Base-by-base conservation (phyloP, 176 grass and related monocot species). In the Rhynchospora pubera region DNA sequence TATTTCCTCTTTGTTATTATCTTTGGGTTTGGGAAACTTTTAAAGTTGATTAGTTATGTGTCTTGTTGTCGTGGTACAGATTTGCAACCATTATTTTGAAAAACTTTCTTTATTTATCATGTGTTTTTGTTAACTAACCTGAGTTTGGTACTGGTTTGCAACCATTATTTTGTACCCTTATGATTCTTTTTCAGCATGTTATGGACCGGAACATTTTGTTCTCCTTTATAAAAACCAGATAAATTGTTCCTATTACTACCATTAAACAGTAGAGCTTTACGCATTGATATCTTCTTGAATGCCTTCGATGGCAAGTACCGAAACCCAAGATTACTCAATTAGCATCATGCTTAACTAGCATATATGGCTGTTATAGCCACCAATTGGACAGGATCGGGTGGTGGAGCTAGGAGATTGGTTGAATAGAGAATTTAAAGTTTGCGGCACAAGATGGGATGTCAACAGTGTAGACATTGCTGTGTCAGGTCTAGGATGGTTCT, bases 401-500 rank as follows among this genome's bases (percentile, higher is more conserved):
- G 2, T 87, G 8, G 92, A 93, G 80, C 85, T 93, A 50, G 95
- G 90, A 55, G 61, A 89, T 14, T 94, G 92, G 95, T 91, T 46
- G 57, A 85, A 85, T 66, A 88, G 79, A 81, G 42, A 28, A 12
- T 71, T 94, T n/a, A 85, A 94, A 50, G 74, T 94, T 32, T 91
- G 86, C 1, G 95, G 95, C 16, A 60, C 50, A 34, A 97, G 90
- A 68, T 97, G 95, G 95, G 95, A 97, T 18, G 73, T 87, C 21
- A 97, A 91, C 66, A 91, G 83, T 84, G 50, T 82, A 44, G 95
- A 97, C 57, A 91, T 97, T 58, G 74, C 90, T 74, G 87, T 86
- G 87, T 90, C 90, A 9, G 95, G 95, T 12, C 55, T 91, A 28
- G 95, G 92, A 63, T 97, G 95, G 92, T 97, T 87, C 81, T 94